phyloP scores from a whole-genome alignment of 257 asterid species.

The Ocimum tenuiflorum region DNA sequence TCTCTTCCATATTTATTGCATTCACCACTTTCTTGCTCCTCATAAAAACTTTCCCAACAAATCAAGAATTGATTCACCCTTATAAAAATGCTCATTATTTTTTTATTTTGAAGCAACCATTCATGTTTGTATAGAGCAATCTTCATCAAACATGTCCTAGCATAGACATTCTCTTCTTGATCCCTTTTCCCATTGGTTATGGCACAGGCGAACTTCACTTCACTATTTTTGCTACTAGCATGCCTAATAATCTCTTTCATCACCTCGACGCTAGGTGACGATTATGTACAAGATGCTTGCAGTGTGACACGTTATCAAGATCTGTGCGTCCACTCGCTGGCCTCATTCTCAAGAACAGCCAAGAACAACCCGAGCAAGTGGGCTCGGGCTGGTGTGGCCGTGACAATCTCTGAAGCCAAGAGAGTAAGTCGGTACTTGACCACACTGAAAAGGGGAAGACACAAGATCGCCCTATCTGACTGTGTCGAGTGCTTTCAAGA shows the following conservation, averaged over 20 bases:
- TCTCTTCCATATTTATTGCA: slow-evolving; percentile 28
- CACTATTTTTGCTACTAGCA: slow-evolving; percentile 11
- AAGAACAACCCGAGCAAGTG: slow-evolving; percentile 40
- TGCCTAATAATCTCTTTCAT: slow-evolving; percentile 3
- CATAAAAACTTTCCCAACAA: slow-evolving; percentile 16
- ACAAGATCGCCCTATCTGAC: slow-evolving; percentile 34
- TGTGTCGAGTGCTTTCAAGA: slow-evolving; percentile 51
- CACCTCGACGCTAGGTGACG: slow-evolving; percentile 3
- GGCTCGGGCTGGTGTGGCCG: slow-evolving; percentile 78
- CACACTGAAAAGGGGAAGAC: slow-evolving; percentile 21
- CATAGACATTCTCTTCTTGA: too few relatives aligned
- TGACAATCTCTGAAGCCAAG: slow-evolving; percentile 54
- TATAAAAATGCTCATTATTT: too few relatives aligned
- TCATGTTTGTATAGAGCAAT: too few relatives aligned
- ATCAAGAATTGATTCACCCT: neutral
- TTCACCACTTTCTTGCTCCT: slow-evolving; percentile 46
- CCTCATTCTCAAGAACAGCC: slow-evolving; percentile 45
- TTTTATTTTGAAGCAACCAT: too few relatives aligned
- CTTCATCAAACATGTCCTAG: too few relatives aligned
- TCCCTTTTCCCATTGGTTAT: too few relatives aligned
- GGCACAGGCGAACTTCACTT: too few relatives aligned
- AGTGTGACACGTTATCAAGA: slow-evolving; percentile 51
- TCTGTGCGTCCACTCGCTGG: slow-evolving; percentile 42
- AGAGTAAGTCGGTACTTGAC: slow-evolving; percentile 22
- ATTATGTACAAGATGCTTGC: slow-evolving; percentile 48